Percentiles rank a stretch among this genome's conserved stretches.
These are phyloP conservation scores for Pycnococcus provasolii DNA, from an alignment of 139 green algal genomes.

Conservation along the genomic window DNA sequence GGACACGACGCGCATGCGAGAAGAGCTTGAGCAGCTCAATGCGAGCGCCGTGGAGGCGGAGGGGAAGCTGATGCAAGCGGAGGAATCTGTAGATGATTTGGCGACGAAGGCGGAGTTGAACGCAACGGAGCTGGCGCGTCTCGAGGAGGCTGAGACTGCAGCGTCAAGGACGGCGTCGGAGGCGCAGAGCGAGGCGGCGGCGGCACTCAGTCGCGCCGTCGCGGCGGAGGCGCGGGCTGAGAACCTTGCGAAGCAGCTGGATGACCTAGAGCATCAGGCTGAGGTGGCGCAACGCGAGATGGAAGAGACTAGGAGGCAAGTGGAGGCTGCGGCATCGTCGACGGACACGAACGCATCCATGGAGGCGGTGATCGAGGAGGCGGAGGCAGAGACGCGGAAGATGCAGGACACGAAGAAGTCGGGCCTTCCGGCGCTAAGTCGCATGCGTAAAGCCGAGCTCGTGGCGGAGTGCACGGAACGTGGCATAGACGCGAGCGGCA, in stretches of 20 bases:
- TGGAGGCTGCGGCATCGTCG: too few species aligned
- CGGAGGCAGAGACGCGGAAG: neutral
- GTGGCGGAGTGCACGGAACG: neutral
- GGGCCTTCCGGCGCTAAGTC: neutral
- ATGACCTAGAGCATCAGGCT: neutral
- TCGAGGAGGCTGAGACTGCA: neutral
- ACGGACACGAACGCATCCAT: too few species aligned
- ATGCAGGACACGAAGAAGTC: neutral
- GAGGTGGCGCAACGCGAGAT: too few species aligned
- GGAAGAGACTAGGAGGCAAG: too few species aligned
- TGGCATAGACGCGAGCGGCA: neutral
- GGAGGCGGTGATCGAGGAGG: neutral
- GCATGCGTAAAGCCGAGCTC: constrained; percentile 12
- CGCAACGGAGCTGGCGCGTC: neutral
- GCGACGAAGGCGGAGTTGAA: neutral
- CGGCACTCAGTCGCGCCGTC: neutral
- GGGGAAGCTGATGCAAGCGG: neutral
- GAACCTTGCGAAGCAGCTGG: neutral
- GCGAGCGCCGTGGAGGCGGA: neutral
- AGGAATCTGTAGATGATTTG: neutral
- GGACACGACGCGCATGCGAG: neutral
- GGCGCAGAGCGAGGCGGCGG: neutral
- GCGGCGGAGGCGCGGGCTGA: constrained; percentile 5
- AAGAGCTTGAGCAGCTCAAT: neutral
- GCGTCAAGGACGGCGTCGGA: neutral